phyloP scores from a whole-genome alignment of 1,284 basidiomycete genomes.

The Pseudozyma flocculosa region DNA sequence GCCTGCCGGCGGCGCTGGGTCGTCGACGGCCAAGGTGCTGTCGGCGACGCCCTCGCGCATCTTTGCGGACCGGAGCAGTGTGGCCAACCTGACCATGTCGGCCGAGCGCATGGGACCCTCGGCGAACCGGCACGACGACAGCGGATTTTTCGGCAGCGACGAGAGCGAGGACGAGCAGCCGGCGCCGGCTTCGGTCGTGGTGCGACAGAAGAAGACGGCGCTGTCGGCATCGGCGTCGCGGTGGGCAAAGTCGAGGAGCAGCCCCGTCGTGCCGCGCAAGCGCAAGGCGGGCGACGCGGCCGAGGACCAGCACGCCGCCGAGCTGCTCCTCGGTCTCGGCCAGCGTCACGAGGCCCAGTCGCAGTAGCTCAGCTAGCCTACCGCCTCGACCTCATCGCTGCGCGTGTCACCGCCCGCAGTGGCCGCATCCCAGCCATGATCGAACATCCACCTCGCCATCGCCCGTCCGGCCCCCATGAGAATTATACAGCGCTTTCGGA shows the following conservation, averaged over 20 bases:
- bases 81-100: conserved; percentile 2
- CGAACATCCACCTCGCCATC: too few relatives aligned
- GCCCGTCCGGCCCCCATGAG: too few relatives aligned
- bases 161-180: conserved; percentile 25
- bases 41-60: conserved; percentile 20
- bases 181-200: background rate
- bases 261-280: background rate
- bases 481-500: too few relatives aligned
- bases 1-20: too few relatives aligned
- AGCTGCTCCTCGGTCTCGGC: conserved; percentile 44
- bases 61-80: conserved; percentile 18
- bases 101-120: background rate
- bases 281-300: background rate
- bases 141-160: conserved; percentile 37
- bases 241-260: background rate
- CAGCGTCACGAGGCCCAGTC: conserved; percentile 2
- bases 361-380: too few relatives aligned
- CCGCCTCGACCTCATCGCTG: too few relatives aligned
- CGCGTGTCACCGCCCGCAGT: too few relatives aligned
- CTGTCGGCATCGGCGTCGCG: background rate
- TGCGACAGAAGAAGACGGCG: background rate
- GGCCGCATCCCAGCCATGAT: too few relatives aligned
- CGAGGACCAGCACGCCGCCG: conserved; percentile 42
- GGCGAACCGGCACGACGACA: conserved; percentile 35
- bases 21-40: background rate